Evolutionary conservation across 805 yeast genomes (phyloP).

Genomic region (Starmerella etchellsii): DNA sequence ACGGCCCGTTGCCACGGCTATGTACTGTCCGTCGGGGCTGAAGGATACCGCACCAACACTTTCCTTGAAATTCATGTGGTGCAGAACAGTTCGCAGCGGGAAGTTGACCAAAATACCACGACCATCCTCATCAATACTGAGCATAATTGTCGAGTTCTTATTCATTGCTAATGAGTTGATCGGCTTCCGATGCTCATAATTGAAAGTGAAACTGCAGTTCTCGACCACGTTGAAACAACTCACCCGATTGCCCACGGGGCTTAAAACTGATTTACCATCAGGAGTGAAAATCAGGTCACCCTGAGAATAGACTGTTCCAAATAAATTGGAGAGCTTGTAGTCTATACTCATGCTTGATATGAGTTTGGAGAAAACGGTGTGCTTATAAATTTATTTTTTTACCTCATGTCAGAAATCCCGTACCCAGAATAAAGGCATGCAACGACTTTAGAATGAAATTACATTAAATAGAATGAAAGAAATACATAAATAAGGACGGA

Average conservation of each 20-base stretch:
- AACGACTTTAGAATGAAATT: not conserved
- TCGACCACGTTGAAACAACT: constrained; percentile 75
- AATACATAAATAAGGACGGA: too few species aligned
- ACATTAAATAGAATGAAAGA: too few species aligned
- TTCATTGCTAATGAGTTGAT: constrained; percentile 70
- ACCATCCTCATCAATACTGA: constrained; percentile 83
- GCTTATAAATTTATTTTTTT: constrained; percentile 4
- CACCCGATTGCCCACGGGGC: constrained; percentile 93
- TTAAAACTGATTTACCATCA: constrained; percentile 70
- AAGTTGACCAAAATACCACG: constrained; percentile 85
- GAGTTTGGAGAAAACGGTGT: not conserved
- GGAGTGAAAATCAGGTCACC: constrained; percentile 81
- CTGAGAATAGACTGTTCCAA: constrained; percentile 88
- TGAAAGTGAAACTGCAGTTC: constrained; percentile 76
- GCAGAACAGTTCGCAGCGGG: constrained; percentile 67
- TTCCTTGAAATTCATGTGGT: constrained; percentile 87
- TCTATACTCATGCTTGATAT: constrained; percentile 18
- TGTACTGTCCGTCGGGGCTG: constrained; percentile 75
- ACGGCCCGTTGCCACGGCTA: constrained; percentile 75
- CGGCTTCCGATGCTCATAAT: constrained; percentile 84
- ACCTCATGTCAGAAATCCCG: not conserved
- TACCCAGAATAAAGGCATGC: not conserved
- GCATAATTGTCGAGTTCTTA: constrained; percentile 61
- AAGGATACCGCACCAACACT: constrained; percentile 61
- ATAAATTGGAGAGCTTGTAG: constrained; percentile 59